Percentiles rank a stretch among this genome's conserved stretches.
Evolutionary conservation across 2,329 filamentous ascomycete genomes (phyloP).

Genomic region (Colletotrichum lentis): DNA sequence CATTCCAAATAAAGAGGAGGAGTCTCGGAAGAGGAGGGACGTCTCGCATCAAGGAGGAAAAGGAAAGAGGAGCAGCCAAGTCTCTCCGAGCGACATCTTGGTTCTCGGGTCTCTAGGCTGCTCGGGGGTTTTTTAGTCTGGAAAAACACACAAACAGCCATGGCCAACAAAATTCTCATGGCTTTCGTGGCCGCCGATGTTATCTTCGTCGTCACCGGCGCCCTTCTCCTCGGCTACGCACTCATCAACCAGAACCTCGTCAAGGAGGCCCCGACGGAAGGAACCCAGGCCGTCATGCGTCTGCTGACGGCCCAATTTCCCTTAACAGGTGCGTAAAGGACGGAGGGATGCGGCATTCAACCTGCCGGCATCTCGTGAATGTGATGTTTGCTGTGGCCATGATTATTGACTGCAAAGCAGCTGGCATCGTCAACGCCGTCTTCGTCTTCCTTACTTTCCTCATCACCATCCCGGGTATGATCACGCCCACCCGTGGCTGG

Average conservation of each 20-base stretch:
- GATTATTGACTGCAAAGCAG: constrained; percentile 49
- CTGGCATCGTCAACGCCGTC: constrained; percentile 75
- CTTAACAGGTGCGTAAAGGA: constrained; percentile 52
- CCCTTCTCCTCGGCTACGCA: constrained; percentile 64
- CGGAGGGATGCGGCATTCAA: neutral
- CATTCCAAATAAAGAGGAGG: constrained; percentile 12
- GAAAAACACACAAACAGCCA: constrained; percentile 44
- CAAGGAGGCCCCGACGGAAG: constrained; percentile 54
- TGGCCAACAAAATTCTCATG: constrained; percentile 65
- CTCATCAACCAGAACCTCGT: constrained; percentile 60
- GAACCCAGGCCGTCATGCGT: constrained; percentile 59
- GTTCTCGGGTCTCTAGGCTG: constrained; percentile 39
- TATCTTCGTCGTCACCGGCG: constrained; percentile 62
- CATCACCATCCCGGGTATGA: constrained; percentile 74
- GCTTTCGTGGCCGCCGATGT: constrained; percentile 58
- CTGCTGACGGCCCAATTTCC: constrained; percentile 64
- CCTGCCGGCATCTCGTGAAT: neutral
- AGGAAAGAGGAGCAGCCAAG: constrained; percentile 38
- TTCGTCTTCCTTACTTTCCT: constrained; percentile 76
- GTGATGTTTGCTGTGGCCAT: neutral
- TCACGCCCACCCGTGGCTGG: constrained; percentile 72
- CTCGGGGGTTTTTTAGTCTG: constrained; percentile 32
- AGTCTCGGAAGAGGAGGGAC: constrained; percentile 20
- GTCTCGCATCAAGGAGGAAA: neutral
- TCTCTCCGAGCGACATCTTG: constrained; percentile 37